A percentile compares a stretch with the other conserved stretches of the same genome.
phyloP scores from a whole-genome alignment of 2,329 filamentous ascomycete species.

The Stagonosporopsis cucurbitacearum region DNA sequence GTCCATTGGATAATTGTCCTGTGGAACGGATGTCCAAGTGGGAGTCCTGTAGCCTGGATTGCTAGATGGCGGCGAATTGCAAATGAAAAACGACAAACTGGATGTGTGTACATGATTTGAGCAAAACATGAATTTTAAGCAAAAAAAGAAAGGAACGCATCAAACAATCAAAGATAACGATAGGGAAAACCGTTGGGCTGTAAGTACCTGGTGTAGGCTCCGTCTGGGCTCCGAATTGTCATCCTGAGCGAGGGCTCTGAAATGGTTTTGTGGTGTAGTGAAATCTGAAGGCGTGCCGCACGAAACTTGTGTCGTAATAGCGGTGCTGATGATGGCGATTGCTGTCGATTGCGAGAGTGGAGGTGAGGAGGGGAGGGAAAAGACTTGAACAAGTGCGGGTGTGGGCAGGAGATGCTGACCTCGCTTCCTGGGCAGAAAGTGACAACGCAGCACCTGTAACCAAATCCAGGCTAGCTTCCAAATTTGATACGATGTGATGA shows the following conservation, averaged over 20 bases:
- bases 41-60: constrained; percentile 29
- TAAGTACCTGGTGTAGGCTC: constrained; percentile 53
- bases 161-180: constrained; percentile 32
- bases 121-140: constrained; percentile 32
- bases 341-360: constrained; percentile 30
- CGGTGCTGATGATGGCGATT: constrained; percentile 17
- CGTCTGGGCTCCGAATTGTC: constrained; percentile 53
- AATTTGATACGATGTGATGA: constrained; percentile 20
- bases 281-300: constrained; percentile 6
- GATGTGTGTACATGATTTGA: constrained; percentile 37
- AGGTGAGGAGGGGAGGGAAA: constrained; percentile 34
- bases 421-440: constrained; percentile 37
- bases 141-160: constrained; percentile 27
- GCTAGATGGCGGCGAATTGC: constrained; percentile 43
- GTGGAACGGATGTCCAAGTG: constrained; percentile 28
- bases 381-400: constrained; percentile 39
- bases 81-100: constrained; percentile 26
- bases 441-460: constrained; percentile 49
- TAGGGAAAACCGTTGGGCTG: constrained; percentile 47
- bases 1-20: constrained; percentile 26
- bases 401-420: constrained; percentile 41
- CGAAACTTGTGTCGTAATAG: constrained; percentile 20
- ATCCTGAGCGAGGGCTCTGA: constrained; percentile 52
- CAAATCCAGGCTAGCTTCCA: constrained; percentile 30
- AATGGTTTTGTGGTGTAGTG: constrained; percentile 20